phyloP scores from a whole-genome alignment of 805 yeast genomes.

The Teunomyces pallodes region DNA sequence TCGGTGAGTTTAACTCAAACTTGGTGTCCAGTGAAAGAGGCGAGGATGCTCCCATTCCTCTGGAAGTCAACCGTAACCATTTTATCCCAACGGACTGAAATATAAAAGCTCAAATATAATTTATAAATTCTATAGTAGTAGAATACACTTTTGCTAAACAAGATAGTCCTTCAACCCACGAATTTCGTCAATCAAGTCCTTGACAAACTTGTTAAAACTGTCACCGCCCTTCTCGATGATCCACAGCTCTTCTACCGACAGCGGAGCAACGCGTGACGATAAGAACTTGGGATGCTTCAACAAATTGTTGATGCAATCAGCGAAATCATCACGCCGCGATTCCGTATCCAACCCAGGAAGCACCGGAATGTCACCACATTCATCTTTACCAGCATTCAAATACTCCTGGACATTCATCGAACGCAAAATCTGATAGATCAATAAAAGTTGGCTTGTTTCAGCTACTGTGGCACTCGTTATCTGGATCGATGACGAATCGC shows the following conservation, averaged over 20 bases:
- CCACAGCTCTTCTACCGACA: conserved; percentile 63
- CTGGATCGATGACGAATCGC: conserved; percentile 44
- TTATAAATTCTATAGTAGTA: background rate
- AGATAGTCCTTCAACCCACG: conserved; percentile 49
- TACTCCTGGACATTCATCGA: conserved; percentile 53
- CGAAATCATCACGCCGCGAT: conserved; percentile 57
- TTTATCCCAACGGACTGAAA: conserved; percentile 9
- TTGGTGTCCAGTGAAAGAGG: conserved; percentile 15
- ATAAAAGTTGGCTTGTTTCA: conserved; percentile 56
- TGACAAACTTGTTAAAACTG: conserved; percentile 33
- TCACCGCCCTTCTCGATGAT: conserved; percentile 48
- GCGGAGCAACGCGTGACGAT: conserved; percentile 62
- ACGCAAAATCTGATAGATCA: conserved; percentile 58
- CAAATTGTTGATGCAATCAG: conserved; percentile 63
- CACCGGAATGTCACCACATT: conserved; percentile 26
- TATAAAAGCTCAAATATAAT: too few relatives aligned
- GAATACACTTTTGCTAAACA: background rate
- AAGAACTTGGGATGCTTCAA: conserved; percentile 85
- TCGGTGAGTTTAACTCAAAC: conserved; percentile 13
- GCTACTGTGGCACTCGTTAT: conserved; percentile 35
- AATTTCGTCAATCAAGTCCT: conserved; percentile 48
- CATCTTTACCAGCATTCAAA: conserved; percentile 18
- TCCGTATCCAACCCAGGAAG: conserved; percentile 63
- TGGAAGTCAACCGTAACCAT: conserved; percentile 22
- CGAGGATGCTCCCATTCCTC: conserved; percentile 37